Evolutionary conservation across 139 green algal species (phyloP).

Genomic region (Chlamydomonas sphaeroides): DNA sequence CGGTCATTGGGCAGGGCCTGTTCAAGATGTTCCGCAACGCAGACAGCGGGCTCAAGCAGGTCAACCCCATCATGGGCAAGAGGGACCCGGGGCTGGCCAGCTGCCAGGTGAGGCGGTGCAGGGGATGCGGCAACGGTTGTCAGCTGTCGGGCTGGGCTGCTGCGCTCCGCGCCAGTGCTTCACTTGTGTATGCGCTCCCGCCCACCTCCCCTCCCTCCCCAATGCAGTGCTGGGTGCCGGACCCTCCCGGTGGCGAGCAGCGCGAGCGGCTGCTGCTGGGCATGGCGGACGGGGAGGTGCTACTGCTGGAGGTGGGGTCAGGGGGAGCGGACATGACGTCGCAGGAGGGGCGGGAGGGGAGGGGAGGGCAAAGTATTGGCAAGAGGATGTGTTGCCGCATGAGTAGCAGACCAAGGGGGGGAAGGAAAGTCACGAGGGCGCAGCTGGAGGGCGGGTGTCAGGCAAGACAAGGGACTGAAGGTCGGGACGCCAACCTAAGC

Average conservation of each 20-base stretch:
- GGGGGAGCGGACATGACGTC: too few relatives aligned
- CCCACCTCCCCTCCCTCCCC: not conserved
- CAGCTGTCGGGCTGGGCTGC: too few relatives aligned
- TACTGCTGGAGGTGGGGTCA: slow-evolving; percentile 83
- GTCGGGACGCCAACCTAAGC: too few relatives aligned
- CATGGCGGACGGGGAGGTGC: slow-evolving; percentile 81
- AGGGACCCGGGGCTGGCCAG: slow-evolving; percentile 36
- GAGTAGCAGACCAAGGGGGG: too few relatives aligned
- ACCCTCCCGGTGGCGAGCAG: slow-evolving; percentile 46
- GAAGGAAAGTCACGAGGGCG: not conserved
- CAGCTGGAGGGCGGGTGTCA: not conserved
- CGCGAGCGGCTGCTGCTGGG: slow-evolving; percentile 80
- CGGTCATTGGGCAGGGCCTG: slow-evolving; percentile 71
- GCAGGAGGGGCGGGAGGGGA: slow-evolving; percentile 4
- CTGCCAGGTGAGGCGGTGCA: slow-evolving; percentile 22
- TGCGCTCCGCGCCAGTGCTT: too few relatives aligned
- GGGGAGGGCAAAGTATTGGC: too few relatives aligned
- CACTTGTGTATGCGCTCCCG: too few relatives aligned
- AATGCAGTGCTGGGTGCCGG: slow-evolving; percentile 64
- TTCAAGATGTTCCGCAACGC: slow-evolving; percentile 68
- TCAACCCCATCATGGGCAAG: slow-evolving; percentile 64
- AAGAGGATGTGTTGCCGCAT: too few relatives aligned
- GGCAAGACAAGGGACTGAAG: too few relatives aligned
- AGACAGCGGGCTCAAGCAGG: slow-evolving; percentile 64
- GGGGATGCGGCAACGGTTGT: too few relatives aligned